phyloP scores from a whole-genome alignment of 2,329 filamentous ascomycete genomes.

The Fonsecaea nubica region DNA sequence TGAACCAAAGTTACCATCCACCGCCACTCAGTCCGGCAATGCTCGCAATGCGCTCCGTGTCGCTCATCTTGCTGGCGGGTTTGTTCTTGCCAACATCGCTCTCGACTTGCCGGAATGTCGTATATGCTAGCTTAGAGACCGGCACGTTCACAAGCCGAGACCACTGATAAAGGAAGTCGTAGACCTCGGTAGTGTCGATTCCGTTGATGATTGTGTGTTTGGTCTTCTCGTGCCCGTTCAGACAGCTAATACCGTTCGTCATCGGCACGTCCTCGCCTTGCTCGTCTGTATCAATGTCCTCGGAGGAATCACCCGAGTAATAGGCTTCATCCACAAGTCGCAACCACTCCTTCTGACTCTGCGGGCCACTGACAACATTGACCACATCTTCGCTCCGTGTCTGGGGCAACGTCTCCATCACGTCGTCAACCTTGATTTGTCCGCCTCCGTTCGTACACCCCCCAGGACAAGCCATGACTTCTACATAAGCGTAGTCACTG shows the following conservation, averaged over 20 bases:
- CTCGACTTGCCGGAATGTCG: constrained; percentile 88
- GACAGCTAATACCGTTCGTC: constrained; percentile 42
- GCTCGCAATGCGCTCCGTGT: constrained; percentile 83
- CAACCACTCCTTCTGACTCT: constrained; percentile 87
- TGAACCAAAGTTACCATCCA: constrained; percentile 70
- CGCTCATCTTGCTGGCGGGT: constrained; percentile 57
- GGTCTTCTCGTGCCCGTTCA: constrained; percentile 40
- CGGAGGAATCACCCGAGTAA: constrained; percentile 73
- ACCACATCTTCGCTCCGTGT: constrained; percentile 39
- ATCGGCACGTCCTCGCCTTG: constrained; percentile 37
- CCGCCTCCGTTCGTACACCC: constrained; percentile 98
- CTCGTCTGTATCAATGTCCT: constrained; percentile 47
- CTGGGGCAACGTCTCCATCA: constrained; percentile 47
- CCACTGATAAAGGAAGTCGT: constrained; percentile 78
- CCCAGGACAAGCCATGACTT: constrained; percentile 99
- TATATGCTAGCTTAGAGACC: constrained; percentile 76
- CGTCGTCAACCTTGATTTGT: constrained; percentile 89
- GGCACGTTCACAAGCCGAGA: constrained; percentile 71
- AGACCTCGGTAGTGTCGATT: constrained; percentile 67
- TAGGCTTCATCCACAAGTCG: constrained; percentile 86
- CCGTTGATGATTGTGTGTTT: constrained; percentile 62
- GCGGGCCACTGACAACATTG: constrained; percentile 49
- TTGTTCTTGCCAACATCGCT: constrained; percentile 86
- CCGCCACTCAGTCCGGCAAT: constrained; percentile 90
- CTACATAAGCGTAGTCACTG: constrained; percentile 85